Conservation (phyloP, 1,284 basidiomycete genomes). For the Austroboletus rostrupii region DNA sequence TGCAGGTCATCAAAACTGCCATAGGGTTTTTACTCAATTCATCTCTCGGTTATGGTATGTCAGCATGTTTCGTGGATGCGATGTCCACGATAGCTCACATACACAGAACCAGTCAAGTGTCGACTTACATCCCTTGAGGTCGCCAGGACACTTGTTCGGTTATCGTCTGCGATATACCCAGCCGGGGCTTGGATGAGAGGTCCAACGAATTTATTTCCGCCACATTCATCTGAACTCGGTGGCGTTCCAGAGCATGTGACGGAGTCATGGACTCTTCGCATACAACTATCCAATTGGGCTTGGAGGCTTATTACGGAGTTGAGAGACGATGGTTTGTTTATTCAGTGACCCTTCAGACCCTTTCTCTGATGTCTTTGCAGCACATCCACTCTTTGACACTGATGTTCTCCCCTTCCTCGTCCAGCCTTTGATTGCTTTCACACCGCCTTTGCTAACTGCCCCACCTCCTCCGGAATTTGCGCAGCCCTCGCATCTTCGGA, state of each 20-base stretch:
- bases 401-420: slow-evolving; percentile 63
- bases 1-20: slow-evolving; percentile 73
- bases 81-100: neutral
- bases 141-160: slow-evolving; percentile 60
- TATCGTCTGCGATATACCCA: slow-evolving; percentile 69
- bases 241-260: slow-evolving; percentile 29
- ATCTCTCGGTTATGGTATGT: slow-evolving; percentile 70
- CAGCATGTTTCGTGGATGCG: neutral
- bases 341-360: slow-evolving; percentile 1
- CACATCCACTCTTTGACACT: slow-evolving; percentile 53
- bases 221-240: slow-evolving; percentile 15
- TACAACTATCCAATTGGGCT: slow-evolving; percentile 66
- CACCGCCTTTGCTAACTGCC: slow-evolving; percentile 45
- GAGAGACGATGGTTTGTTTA: slow-evolving; percentile 53
- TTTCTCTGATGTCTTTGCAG: slow-evolving; percentile 29
- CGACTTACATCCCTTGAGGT: slow-evolving; percentile 64
- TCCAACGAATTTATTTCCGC: slow-evolving; percentile 24
- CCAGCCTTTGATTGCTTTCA: slow-evolving; percentile 53
- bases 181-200: slow-evolving; percentile 55
- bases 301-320: slow-evolving; percentile 71
- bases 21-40: slow-evolving; percentile 80
- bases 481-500: slow-evolving; percentile 41
- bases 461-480: slow-evolving; percentile 39
- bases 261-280: slow-evolving; percentile 65
- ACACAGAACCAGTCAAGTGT: slow-evolving; percentile 64